Base-by-base conservation (phyloP, 1,284 basidiomycete species). In the Lentinus polychrous region DNA sequence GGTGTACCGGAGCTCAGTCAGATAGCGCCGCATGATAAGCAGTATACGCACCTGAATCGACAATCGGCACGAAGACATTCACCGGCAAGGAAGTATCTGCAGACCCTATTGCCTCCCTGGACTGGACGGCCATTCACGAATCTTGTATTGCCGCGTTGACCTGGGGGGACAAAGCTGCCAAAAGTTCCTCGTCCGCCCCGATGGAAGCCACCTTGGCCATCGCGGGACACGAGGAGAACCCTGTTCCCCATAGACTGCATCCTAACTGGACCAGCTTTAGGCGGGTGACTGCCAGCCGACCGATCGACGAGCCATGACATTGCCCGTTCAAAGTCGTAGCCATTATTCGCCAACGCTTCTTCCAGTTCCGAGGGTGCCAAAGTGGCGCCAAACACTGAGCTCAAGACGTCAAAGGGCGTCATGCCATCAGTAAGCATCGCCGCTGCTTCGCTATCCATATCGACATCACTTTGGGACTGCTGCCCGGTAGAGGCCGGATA, bases 1-100 rank as follows among this genome's bases (percentile, higher is more conserved):
- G 49, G 17, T 33, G 27, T 37, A 31, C 23, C 22, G 40, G 37
- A 44, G 22, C 44, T 49, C 42, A 52, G 36, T 38, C n/a, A 44
- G 22, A 37, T 10, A 27, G 27, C 1, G 22, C 7, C 17, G 44
- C 20, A 23, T 15, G 10, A 37, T 3, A 27, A 20, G 27, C 36
- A 14, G 49, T 43, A 32, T 45, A 61, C 79, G 60, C 54, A 93
- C 92, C 91, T 95, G 72, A 98, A 99, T 51, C 94, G 83, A 71
- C 96, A 99, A 69, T 99, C 95, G 45, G 92, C 90, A 45, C 95
- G 73, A 48, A 97, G 72, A 64, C 95, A 99, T 67, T 98, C 94
- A 15, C 96, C 96, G 6, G 92, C 91, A 33, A 99, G 77, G 66
- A 94, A 99, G 67, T 98, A 99, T 49, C 96, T 76, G 65, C 95